phyloP scores from a whole-genome alignment of 192 early-diverging fungal species.

The Podila epicladia region DNA sequence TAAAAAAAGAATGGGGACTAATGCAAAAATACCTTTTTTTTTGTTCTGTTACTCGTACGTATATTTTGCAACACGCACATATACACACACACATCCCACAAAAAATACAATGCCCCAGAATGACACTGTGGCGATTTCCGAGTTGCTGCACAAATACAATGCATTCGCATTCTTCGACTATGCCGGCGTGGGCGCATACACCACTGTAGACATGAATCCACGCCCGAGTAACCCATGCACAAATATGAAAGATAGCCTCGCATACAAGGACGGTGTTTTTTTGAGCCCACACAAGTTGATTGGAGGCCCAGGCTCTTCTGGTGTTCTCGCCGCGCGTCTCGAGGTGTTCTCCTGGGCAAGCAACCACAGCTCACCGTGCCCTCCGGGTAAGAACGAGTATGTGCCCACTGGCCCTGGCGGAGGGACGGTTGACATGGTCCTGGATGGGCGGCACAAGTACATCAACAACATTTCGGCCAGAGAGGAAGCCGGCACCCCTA shows the following conservation, averaged over 20 bases:
- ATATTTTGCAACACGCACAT: too few relatives aligned
- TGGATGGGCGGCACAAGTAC: conserved; percentile 33
- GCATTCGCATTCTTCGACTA: conserved; percentile 46
- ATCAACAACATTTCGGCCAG: conserved; percentile 24
- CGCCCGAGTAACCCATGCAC: background rate
- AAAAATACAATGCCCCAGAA: background rate
- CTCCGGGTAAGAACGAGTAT: conserved; percentile 11
- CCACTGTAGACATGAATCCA: conserved; percentile 9
- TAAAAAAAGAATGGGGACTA: too few relatives aligned
- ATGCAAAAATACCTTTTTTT: too few relatives aligned
- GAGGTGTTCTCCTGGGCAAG: background rate
- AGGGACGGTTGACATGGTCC: conserved; percentile 54
- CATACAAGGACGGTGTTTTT: conserved; percentile 37
- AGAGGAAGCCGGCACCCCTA: conserved; percentile 59
- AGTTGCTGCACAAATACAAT: conserved; percentile 33
- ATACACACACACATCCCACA: too few relatives aligned
- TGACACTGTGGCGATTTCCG: conserved; percentile 26
- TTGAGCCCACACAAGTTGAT: conserved; percentile 49
- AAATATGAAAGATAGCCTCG: conserved; percentile 1
- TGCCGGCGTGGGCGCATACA: conserved; percentile 24
- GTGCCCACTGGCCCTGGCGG: conserved; percentile 52
- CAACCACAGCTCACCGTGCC: conserved; percentile 1
- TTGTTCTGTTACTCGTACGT: too few relatives aligned
- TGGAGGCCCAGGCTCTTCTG: conserved; percentile 45
- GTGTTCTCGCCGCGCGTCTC: conserved; percentile 30